Conservation (phyloP, 768 basidiomycete genomes). For the Suillus brevipes region DNA sequence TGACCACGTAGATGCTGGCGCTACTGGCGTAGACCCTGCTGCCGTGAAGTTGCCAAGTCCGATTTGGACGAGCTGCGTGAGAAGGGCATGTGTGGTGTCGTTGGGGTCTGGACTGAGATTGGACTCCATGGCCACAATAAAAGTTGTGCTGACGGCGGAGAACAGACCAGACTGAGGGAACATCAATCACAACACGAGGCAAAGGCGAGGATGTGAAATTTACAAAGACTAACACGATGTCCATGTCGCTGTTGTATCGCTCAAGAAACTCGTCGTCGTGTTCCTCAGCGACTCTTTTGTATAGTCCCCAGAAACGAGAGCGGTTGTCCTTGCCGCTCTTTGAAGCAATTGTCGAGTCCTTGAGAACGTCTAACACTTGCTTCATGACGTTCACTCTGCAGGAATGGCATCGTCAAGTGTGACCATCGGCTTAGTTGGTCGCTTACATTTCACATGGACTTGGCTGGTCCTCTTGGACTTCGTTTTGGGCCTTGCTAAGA, state of each 20-base stretch:
- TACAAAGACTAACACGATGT: constrained; percentile 24
- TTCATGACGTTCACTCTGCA: background rate
- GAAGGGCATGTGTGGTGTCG: constrained; percentile 11
- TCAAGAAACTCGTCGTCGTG: constrained; percentile 20
- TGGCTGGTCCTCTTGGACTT: background rate
- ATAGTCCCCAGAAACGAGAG: constrained; percentile 14
- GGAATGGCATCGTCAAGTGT: background rate
- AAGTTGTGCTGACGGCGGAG: constrained; percentile 14
- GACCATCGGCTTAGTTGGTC: background rate
- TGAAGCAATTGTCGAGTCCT: background rate
- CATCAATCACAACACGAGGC: background rate
- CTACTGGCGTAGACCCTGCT: background rate
- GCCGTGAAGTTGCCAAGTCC: constrained; percentile 5
- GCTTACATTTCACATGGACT: background rate
- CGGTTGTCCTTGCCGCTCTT: background rate
- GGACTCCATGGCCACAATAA: constrained; percentile 12
- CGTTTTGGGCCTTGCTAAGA: background rate
- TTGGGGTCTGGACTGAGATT: constrained; percentile 11
- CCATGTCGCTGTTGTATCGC: constrained; percentile 16
- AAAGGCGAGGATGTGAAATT: background rate
- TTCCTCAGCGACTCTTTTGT: constrained; percentile 15
- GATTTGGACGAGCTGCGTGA: constrained; percentile 11
- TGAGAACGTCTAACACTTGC: background rate
- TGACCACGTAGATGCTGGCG: constrained; percentile 2
- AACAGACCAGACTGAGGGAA: constrained; percentile 14